A percentile compares a stretch with the other conserved stretches of the same genome.
phyloP scores from a whole-genome alignment of 345 rosid genomes.

The Erysimum cheiranthoides region DNA sequence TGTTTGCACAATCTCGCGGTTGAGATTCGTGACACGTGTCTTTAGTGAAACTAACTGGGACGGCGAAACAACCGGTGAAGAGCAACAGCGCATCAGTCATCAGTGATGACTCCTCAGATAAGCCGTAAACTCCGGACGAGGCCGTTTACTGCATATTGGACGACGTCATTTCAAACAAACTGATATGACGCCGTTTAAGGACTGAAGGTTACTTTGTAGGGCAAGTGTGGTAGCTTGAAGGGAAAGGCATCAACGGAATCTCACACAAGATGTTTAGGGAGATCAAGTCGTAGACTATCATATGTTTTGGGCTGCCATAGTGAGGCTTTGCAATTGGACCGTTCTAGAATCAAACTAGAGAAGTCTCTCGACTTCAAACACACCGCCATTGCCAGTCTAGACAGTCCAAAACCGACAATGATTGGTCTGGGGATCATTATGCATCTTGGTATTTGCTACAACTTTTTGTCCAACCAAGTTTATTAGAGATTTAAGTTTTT shows the following conservation, averaged over 20 bases:
- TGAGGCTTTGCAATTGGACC: conserved; percentile 68
- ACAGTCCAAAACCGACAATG: conserved; percentile 88
- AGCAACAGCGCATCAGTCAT: not conserved
- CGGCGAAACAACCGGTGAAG: not conserved
- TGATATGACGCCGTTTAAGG: too few relatives aligned
- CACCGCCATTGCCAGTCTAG: conserved; percentile 76
- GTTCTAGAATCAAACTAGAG: conserved; percentile 71
- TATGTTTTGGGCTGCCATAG: conserved; percentile 84
- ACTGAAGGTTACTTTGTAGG: conserved; percentile 79
- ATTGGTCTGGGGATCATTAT: conserved; percentile 58
- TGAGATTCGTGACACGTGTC: not conserved
- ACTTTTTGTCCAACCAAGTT: not conserved
- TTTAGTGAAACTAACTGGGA: not conserved
- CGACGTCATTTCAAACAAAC: too few relatives aligned
- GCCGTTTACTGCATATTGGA: too few relatives aligned
- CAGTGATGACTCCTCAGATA: too few relatives aligned
- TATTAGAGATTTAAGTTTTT: not conserved
- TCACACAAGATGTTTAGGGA: conserved; percentile 81
- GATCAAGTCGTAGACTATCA: conserved; percentile 87
- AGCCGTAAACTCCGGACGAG: too few relatives aligned
- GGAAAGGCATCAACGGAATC: conserved; percentile 76
- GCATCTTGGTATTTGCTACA: conserved; percentile 29
- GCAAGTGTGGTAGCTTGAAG: conserved; percentile 65
- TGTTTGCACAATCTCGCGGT: not conserved
- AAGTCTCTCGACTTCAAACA: conserved; percentile 66